Evolutionary conservation across 148 eudicot genomes (phyloP).

Genomic region (Rhododendron williamsianum): DNA sequence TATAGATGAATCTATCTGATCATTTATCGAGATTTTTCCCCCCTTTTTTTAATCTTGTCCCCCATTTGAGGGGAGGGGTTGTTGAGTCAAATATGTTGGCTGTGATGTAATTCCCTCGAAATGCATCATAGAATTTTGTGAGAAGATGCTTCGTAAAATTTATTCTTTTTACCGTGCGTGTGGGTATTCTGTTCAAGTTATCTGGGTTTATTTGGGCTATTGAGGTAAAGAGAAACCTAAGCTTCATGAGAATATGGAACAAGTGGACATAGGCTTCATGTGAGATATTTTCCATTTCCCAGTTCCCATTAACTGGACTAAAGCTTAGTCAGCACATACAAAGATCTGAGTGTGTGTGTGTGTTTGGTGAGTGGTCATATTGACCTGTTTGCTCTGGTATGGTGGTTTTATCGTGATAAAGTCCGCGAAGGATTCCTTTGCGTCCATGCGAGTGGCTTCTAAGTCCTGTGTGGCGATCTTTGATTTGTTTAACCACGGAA

Average conservation of each 20-base stretch:
- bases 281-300: no score
- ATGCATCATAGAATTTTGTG: neutral
- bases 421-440: no score
- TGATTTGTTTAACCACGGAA: no score
- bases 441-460: no score
- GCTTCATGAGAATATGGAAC: neutral
- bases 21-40: neutral
- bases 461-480: no score
- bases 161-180: neutral
- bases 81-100: neutral
- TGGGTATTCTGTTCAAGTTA: neutral
- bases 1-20: neutral
- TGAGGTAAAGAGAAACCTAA: neutral
- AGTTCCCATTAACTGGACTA: no score
- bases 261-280: neutral
- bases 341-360: no score
- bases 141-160: neutral
- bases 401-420: no score
- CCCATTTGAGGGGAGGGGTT: neutral
- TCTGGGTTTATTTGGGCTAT: neutral
- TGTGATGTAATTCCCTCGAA: neutral
- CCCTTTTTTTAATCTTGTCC: neutral
- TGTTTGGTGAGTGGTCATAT: no score
- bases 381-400: no score
- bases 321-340: no score